Base-by-base conservation (phyloP, 2,329 filamentous ascomycete species). In the Hymenoscyphus occultus region DNA sequence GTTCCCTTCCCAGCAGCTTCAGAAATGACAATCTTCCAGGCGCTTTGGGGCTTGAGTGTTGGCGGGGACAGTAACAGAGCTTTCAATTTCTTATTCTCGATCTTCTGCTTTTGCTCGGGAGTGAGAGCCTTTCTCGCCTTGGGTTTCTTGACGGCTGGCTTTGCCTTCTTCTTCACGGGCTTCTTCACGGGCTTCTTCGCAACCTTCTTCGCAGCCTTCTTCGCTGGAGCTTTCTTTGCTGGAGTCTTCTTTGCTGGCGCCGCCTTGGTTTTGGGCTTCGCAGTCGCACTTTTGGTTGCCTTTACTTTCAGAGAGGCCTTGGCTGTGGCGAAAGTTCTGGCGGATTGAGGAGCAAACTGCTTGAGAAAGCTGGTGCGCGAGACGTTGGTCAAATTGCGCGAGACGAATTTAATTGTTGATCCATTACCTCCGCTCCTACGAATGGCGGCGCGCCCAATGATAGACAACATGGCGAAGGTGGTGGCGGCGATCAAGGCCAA, bases 31-130 rank as follows among this genome's bases (percentile, higher is more conserved):
- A 75, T 48, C 2, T 1, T 48, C 70, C 71, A 75, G 3, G 68
- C 68, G 2, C 65, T 72, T 0, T 62, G 54, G 6, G 77, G 72
- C 14, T 78, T 71, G 42, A 60, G 63, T 67, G 78, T 79, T 6
- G 80, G 80, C 14, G 71, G 68, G n/a, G 68, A 56, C 4, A 73
- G 67, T 12, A 69, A 28, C 39, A 66, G 65, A 31, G 62, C 60
- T 22, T 66, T 68, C 13, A 68, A 39, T 40, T 78, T 68, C 64
- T 66, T 67, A 2, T 64, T 72, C 62, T 71, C 71, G 66, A 70
- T 67, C 35, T 66, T 69, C 59, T 67, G 69, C 64, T 73, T 73
- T 61, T 75, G 73, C 28, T 71, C 70, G 58, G 75, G 73, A 48
- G 76, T 77, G 65, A 76, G 65, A 14, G 63, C 69, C 70, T 75